A percentile compares a stretch with the other conserved stretches of the same genome.
Conservation (phyloP, 2,329 filamentous ascomycete species). For the Colletotrichum coccodes region DNA sequence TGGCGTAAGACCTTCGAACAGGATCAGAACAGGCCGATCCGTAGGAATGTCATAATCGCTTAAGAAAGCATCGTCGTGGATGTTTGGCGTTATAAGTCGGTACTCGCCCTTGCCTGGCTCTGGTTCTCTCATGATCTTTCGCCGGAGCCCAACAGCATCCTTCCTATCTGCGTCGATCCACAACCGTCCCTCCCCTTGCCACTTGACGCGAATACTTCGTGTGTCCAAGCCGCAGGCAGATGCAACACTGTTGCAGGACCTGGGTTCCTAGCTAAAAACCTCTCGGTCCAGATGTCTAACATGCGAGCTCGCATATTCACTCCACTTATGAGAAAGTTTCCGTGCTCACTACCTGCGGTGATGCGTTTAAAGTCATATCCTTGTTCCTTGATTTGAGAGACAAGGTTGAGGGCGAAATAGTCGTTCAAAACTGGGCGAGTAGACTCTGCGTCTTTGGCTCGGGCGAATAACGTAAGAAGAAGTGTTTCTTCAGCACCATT, state of each 20-base stretch:
- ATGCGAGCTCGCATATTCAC: constrained; percentile 13
- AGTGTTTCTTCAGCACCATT: constrained; percentile 31
- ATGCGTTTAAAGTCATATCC: constrained; percentile 21
- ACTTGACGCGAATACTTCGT: constrained; percentile 36
- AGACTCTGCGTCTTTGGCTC: constrained; percentile 22
- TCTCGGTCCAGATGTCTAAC: constrained; percentile 38
- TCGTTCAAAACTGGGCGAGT: constrained; percentile 23
- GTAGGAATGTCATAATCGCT: constrained; percentile 36
- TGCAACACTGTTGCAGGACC: constrained; percentile 40
- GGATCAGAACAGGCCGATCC: constrained; percentile 43
- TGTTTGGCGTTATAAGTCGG: constrained; percentile 34
- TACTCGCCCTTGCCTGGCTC: constrained; percentile 34
- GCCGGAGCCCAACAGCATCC: constrained; percentile 44
- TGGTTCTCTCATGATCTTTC: constrained; percentile 35
- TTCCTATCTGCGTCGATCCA: constrained; percentile 48
- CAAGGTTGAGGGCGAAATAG: constrained; percentile 14
- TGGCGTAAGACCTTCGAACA: constrained; percentile 45
- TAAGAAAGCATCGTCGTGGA: constrained; percentile 41
- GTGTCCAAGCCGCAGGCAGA: constrained; percentile 43
- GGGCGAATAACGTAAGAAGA: constrained; percentile 28
- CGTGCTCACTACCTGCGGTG: neutral
- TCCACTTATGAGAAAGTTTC: neutral
- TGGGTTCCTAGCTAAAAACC: constrained; percentile 37
- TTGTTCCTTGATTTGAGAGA: constrained; percentile 9
- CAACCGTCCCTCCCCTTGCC: constrained; percentile 33